Conservation (phyloP, 2,329 filamentous ascomycete species). For the Acrodontium crateriforme region DNA sequence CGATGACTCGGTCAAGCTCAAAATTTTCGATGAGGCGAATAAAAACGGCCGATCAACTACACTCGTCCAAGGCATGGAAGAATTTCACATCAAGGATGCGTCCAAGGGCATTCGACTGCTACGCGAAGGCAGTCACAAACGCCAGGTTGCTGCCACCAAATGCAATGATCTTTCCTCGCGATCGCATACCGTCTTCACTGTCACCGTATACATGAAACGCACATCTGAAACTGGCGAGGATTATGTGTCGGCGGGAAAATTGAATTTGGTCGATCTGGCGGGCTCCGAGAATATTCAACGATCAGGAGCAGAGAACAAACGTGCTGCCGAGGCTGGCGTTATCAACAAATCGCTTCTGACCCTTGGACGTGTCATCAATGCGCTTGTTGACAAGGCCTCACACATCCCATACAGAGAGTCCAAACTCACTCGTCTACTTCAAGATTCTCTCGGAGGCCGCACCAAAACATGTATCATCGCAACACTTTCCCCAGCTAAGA, state of each 20-base stretch:
- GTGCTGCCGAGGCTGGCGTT: constrained; percentile 83
- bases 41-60: constrained; percentile 76
- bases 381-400: constrained; percentile 73
- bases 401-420: constrained; percentile 94
- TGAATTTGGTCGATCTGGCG: constrained; percentile 91
- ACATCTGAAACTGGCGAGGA: constrained; percentile 74
- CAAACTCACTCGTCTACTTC: constrained; percentile 82
- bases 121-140: constrained; percentile 77
- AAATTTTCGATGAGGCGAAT: constrained; percentile 85
- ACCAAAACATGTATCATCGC: constrained; percentile 99
- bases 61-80: constrained; percentile 94
- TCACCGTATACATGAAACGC: constrained; percentile 81
- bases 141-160: constrained; percentile 98
- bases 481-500: constrained; percentile 85
- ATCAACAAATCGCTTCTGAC: constrained; percentile 98
- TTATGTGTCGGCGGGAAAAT: constrained; percentile 77
- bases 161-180: constrained; percentile 96
- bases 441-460: constrained; percentile 88
- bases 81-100: constrained; percentile 78
- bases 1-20: constrained; percentile 75
- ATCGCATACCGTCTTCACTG: constrained; percentile 94
- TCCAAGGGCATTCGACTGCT: constrained; percentile 77
- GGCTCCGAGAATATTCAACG: constrained; percentile 96
- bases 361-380: constrained; percentile 91
- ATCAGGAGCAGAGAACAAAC: constrained; percentile 94